Evolutionary conservation across 1,284 basidiomycete genomes (phyloP), one percentile per base, ranked within the genome.

Genomic region (Heterobasidion irregulare): DNA sequence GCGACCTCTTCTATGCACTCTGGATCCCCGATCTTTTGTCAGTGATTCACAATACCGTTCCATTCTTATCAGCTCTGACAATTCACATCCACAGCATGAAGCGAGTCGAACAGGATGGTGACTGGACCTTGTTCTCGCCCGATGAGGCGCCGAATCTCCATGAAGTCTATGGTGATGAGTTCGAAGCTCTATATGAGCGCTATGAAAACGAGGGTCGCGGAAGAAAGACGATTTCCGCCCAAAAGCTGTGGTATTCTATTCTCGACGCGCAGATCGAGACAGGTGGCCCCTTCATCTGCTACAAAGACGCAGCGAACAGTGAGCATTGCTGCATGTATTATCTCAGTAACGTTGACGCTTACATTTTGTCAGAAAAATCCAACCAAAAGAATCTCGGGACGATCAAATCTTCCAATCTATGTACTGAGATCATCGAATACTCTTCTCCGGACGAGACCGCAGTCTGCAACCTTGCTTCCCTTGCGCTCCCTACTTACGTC

Each of bases 401-500:
- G 16, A 99, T 99, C 86, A 99, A 98, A 78, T 97, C 93, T 6
- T 98, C 96, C 57, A 99, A 99, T 72, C 77, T 99, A 47, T 99
- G 97, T 78, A 98, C 96, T 10, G 97, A 99, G 72, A 99, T 99
- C 69, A 92, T 99, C 70, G 94, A 99, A 74, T 99, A 98, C 75
- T 96, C 93, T 53, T 83, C 96, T 10, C 95, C 96, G 0, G 97
- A 99, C 57, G 97, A 99, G 75, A 95, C 92, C 44, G 97, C 97
- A 50, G 97, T 99, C 47, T 99, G 97, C 82, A 99, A 99, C 75
- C 83, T 99, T 56, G 97, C 97, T 12, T 99, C 97, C 8, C 83
- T 99, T 60, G 95, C 97, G 6, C 85, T 99, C 7, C 97, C 97
- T 10, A 83, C 87, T 16, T 95, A 88, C 72, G 86, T 96, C 69